A percentile compares a stretch with the other conserved stretches of the same genome.
phyloP scores from a whole-genome alignment of 2,329 filamentous ascomycete species.

The Penicillium occitanis region DNA sequence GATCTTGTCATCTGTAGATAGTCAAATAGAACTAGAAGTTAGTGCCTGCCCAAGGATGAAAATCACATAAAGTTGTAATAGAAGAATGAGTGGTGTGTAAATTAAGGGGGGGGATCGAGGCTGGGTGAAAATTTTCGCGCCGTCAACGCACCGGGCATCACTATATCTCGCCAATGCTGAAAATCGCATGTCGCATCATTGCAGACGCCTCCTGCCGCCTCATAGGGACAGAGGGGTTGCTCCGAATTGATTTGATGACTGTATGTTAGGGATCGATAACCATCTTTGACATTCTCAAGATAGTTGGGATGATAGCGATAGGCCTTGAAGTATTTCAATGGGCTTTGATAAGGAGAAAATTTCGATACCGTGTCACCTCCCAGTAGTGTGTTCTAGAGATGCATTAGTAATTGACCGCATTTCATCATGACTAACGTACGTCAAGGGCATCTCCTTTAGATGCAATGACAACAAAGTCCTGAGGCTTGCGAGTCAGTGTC shows the following conservation, averaged over 20 bases:
- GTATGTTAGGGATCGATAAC: slow-evolving; percentile 87
- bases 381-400: slow-evolving; percentile 29
- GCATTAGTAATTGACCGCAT: slow-evolving; percentile 30
- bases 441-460: slow-evolving; percentile 33
- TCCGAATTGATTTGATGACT: slow-evolving; percentile 83
- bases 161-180: slow-evolving; percentile 78
- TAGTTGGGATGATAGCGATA: slow-evolving; percentile 88
- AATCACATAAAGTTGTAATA: background rate
- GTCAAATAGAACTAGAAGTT: slow-evolving; percentile 21
- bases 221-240: slow-evolving; percentile 72
- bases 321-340: slow-evolving; percentile 76
- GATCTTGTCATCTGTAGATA: slow-evolving; percentile 50
- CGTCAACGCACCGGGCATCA: slow-evolving; percentile 69
- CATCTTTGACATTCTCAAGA: slow-evolving; percentile 66
- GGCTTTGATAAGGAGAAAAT: slow-evolving; percentile 74
- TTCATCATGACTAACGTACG: slow-evolving; percentile 32
- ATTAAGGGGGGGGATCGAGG: slow-evolving; percentile 20
- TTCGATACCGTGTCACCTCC: slow-evolving; percentile 28
- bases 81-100: slow-evolving; percentile 8
- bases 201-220: slow-evolving; percentile 70
- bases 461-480: slow-evolving; percentile 29
- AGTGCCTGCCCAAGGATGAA: slow-evolving; percentile 12
- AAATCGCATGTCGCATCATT: slow-evolving; percentile 70
- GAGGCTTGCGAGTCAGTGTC: slow-evolving; percentile 35
- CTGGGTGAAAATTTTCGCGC: slow-evolving; percentile 26